Percentiles rank a stretch among this genome's conserved stretches.
These are phyloP conservation scores for Penicillium paxilli DNA, from an alignment of 495 filamentous ascomycete genomes.

Conservation along the genomic window DNA sequence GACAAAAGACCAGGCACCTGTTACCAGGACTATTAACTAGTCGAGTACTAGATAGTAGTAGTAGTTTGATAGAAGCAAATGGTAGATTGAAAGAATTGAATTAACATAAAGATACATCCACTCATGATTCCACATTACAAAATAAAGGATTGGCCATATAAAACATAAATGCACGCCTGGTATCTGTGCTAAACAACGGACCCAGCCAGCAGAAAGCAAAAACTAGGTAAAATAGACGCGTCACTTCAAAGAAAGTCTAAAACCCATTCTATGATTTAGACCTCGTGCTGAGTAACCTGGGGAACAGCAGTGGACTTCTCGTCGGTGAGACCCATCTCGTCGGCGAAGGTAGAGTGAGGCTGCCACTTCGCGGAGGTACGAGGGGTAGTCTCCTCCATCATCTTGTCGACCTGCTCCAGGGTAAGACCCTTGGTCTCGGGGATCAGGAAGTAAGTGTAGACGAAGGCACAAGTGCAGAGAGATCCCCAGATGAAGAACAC, in stretches of 20 bases:
- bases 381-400: constrained; percentile 84
- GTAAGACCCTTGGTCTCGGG: constrained; percentile 86
- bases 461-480: constrained; percentile 61
- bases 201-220: constrained; percentile 8
- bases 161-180: constrained; percentile 18
- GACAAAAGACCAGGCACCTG: too few relatives aligned
- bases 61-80: background rate
- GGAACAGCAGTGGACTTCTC: constrained; percentile 36
- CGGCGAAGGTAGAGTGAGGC: constrained; percentile 70
- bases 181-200: constrained; percentile 18
- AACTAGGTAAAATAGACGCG: background rate
- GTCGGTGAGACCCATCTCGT: constrained; percentile 58
- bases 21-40: too few relatives aligned
- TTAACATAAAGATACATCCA: constrained; percentile 16
- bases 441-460: constrained; percentile 80
- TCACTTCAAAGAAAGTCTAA: background rate
- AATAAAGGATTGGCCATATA: constrained; percentile 5
- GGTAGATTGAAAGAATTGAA: background rate
- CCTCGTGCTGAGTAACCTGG: constrained; percentile 34
- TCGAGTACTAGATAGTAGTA: too few relatives aligned
- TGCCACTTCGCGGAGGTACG: constrained; percentile 75
- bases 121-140: constrained; percentile 9
- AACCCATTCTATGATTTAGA: constrained; percentile 13
- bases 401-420: constrained; percentile 86
- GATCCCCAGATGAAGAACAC: constrained; percentile 87